Conservation (phyloP, 192 early-diverging fungal genomes). For the Linnemannia exigua region DNA sequence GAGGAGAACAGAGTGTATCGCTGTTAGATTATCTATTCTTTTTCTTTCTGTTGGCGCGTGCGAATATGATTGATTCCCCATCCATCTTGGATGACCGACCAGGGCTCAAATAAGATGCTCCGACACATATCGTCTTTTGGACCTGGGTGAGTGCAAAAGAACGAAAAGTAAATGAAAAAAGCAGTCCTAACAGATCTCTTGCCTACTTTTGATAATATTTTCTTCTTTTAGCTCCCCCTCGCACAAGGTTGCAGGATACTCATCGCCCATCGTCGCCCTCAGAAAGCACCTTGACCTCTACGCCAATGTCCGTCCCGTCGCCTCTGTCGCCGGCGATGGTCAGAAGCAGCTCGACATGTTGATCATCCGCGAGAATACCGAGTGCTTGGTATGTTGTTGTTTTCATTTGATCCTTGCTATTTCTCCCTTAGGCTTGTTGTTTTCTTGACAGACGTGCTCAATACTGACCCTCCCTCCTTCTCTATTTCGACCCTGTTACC, state of each 20-base stretch:
- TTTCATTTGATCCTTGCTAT: neutral
- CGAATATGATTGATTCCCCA: neutral
- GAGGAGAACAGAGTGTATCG: neutral
- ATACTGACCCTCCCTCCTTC: neutral
- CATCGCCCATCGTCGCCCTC: slow-evolving; percentile 97
- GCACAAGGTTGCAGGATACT: slow-evolving; percentile 98
- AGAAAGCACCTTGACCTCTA: slow-evolving; percentile 97
- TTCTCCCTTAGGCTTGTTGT: neutral
- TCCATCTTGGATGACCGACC: slow-evolving; percentile 1
- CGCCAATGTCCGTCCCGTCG: slow-evolving; percentile 96
- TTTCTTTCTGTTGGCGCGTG: neutral
- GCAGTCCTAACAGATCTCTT: slow-evolving; percentile 36
- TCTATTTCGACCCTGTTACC: neutral
- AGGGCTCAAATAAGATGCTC: neutral
- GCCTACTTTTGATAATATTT: neutral
- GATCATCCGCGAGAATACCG: slow-evolving; percentile 98
- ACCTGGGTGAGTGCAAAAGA: neutral
- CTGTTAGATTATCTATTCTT: neutral
- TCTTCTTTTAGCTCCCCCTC: slow-evolving; percentile 87
- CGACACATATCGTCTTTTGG: too few species aligned
- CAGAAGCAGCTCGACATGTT: slow-evolving; percentile 93
- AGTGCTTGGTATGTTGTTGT: slow-evolving; percentile 82
- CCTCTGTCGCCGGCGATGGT: slow-evolving; percentile 69
- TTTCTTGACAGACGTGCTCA: neutral
- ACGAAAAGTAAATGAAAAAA: slow-evolving; percentile 14